Evolutionary conservation across 768 basidiomycete genomes (phyloP), one percentile per base, ranked within the genome.

Genomic region (Inosperma sp.): DNA sequence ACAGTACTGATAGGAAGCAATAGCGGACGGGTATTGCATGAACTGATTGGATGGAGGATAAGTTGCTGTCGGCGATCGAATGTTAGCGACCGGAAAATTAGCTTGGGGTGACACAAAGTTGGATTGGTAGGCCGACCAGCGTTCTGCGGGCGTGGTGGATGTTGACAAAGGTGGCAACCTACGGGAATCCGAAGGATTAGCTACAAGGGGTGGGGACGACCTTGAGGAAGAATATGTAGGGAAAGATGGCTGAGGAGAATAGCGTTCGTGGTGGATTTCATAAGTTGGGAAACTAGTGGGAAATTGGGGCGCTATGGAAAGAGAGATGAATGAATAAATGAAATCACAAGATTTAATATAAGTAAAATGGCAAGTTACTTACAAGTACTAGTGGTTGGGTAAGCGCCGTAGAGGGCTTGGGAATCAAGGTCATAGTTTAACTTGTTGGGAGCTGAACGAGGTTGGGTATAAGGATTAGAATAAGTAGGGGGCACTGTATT

Each of bases 61-160:
- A 19, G 78, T 76, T 27, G 82, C 78, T 13, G 82, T 77, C 7
- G 84, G 82, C 10, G 84, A 82, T 56, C 83, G 82, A 63, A 84
- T 78, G 59, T 73, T 70, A 48, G 65, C 68, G 58, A 70, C 61
- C 39, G 71, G 54, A 40, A 69, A 70, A 25, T 65, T 64, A 30
- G 68, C 62, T 23, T 71, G 65, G 30, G 70, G 67, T n/a, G n/a
- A n/a, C 8, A 68, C 49, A 53, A 61, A 65, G 31, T 64, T 53
- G 8, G 72, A 55, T 50, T 72, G 63, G 49, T 69, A n/a, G n/a
- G n/a, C n/a, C n/a, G n/a, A 75, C 76, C 72, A 81, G 61, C 77
- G 68, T 40, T 80, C 80, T 52, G 70, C 69, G 52, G 73, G 71
- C n/a, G 72, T 54, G n/a, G 72, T 34, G 14, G 69, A 59, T 27